Conservation (phyloP, 345 rosid species). For the Clausena lansium region DNA sequence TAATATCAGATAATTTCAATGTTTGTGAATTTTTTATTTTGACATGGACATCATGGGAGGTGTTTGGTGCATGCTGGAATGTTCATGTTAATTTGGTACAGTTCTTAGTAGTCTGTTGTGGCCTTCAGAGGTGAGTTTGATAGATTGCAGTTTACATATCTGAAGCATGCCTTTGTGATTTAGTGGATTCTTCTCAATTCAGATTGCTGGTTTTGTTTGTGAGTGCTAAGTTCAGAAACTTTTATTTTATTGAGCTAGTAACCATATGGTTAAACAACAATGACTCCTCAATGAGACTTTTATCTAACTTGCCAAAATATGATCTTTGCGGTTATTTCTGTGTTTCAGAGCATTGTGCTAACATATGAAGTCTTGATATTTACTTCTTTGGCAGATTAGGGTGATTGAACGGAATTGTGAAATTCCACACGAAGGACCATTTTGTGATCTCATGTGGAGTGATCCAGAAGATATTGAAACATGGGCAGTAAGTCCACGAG, state of each 20-base stretch:
- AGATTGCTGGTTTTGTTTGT: neutral
- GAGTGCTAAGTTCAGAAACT: neutral
- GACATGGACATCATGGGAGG: neutral
- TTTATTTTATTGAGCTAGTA: neutral
- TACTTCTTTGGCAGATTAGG: slow-evolving; percentile 65
- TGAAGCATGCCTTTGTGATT: neutral
- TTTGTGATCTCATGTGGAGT: slow-evolving; percentile 99
- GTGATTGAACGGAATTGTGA: slow-evolving; percentile 90
- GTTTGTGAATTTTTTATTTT: neutral
- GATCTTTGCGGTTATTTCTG: neutral
- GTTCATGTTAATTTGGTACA: neutral
- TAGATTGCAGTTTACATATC: neutral
- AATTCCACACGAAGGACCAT: slow-evolving; percentile 99
- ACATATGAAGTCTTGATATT: neutral
- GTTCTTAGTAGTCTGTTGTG: neutral
- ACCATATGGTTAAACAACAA: neutral
- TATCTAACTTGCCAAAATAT: neutral
- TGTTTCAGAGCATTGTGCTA: slow-evolving; percentile 14
- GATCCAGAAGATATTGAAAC: slow-evolving; percentile 99
- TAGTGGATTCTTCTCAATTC: neutral
- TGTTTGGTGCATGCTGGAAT: neutral
- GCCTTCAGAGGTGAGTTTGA: neutral
- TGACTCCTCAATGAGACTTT: neutral
- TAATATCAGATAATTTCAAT: neutral
- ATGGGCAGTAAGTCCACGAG: slow-evolving; percentile 99